phyloP scores from a whole-genome alignment of 768 basidiomycete genomes.

The Suillus occidentalis region DNA sequence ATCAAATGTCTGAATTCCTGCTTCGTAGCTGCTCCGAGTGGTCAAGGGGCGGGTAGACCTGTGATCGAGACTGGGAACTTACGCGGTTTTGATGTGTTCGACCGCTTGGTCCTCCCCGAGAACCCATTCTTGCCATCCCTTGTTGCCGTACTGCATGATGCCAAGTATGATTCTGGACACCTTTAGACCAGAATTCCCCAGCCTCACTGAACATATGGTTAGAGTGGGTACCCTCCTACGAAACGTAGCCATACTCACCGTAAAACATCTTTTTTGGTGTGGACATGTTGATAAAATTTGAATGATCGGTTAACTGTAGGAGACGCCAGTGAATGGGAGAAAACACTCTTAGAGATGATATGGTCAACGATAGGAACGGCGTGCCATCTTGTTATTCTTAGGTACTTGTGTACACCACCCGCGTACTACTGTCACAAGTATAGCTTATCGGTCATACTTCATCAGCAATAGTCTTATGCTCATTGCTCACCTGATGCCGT shows the following conservation, averaged over 20 bases:
- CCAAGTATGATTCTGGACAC: constrained; percentile 53
- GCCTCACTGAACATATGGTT: constrained; percentile 30
- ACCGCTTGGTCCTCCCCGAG: constrained; percentile 45
- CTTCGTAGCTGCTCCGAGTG: constrained; percentile 30
- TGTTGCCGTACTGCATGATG: constrained; percentile 43
- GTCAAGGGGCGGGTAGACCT: not conserved
- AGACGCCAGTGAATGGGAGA: not conserved
- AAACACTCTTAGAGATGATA: not conserved
- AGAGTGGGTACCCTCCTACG: not conserved
- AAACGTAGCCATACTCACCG: constrained; percentile 22
- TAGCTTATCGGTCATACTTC: no score
- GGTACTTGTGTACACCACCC: not conserved
- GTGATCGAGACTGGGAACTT: constrained; percentile 14
- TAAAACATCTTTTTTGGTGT: constrained; percentile 29
- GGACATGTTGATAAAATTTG: constrained; percentile 14
- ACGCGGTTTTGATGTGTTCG: constrained; percentile 50
- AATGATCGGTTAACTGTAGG: not conserved
- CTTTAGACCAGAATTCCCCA: constrained; percentile 49
- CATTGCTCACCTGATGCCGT: not conserved
- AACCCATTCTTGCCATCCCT: constrained; percentile 56
- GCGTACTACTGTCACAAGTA: no score
- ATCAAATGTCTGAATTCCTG: constrained; percentile 36
- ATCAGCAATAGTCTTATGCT: no score
- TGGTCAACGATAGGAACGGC: not conserved
- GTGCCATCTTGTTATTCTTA: not conserved